Percentiles rank a stretch among this genome's conserved stretches.
These are phyloP conservation scores for Apophysomyces elegans DNA, from an alignment of 371 early-diverging fungal species.

Conservation along the genomic window DNA sequence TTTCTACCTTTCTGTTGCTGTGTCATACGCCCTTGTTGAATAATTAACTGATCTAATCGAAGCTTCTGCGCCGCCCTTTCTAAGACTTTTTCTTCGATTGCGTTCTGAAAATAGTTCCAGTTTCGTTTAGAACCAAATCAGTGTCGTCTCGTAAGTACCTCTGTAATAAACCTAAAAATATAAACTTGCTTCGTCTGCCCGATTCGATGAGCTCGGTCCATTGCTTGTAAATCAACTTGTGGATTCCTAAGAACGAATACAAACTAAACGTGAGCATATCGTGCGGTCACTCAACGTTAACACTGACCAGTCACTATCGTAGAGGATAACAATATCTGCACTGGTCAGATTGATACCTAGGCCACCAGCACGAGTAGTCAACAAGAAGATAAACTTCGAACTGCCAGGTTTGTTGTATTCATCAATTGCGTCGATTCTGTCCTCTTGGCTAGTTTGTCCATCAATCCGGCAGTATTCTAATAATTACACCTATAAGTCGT, in stretches of 20 bases:
- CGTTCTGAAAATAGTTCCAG: slow-evolving; percentile 46
- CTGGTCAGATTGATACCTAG: slow-evolving; percentile 99
- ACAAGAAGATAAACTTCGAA: slow-evolving; percentile 94
- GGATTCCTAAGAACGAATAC: slow-evolving; percentile 68
- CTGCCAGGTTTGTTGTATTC: slow-evolving; percentile 93
- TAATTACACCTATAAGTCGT: not conserved
- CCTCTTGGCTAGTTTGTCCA: slow-evolving; percentile 95
- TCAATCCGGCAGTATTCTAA: slow-evolving; percentile 97
- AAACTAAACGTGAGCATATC: not conserved
- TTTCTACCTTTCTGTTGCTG: slow-evolving; percentile 50
- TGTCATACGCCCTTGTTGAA: slow-evolving; percentile 88
- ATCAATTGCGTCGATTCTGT: slow-evolving; percentile 92
- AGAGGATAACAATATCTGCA: slow-evolving; percentile 98
- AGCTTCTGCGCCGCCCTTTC: slow-evolving; percentile 97
- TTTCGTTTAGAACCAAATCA: not conserved
- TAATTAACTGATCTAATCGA: slow-evolving; percentile 96
- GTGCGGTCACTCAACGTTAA: not conserved
- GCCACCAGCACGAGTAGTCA: slow-evolving; percentile 99
- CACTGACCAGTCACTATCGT: slow-evolving; percentile 95
- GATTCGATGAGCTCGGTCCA: slow-evolving; percentile 99
- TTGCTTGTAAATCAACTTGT: slow-evolving; percentile 95
- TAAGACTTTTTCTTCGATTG: slow-evolving; percentile 98
- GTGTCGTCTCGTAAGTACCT: slow-evolving; percentile 38
- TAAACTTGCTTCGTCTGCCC: slow-evolving; percentile 99
- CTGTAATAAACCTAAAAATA: slow-evolving; percentile 98